Evolutionary conservation across 805 yeast genomes (phyloP).

Genomic region (Candida manassasensis): DNA sequence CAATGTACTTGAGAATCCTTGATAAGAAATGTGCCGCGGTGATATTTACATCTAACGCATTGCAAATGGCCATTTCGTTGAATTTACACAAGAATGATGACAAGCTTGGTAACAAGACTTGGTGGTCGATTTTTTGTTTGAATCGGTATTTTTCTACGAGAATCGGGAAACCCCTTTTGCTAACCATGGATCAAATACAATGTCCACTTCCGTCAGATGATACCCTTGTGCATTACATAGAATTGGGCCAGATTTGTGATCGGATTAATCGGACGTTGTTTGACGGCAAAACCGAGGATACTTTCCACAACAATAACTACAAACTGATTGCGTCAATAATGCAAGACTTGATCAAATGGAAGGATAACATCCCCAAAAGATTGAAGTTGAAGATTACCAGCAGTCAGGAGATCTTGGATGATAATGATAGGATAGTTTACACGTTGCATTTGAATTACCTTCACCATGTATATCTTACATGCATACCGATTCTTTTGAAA

Average conservation of each 20-base stretch:
- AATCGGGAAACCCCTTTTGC: conserved; percentile 22
- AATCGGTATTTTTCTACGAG: conserved; percentile 21
- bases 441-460: conserved; percentile 25
- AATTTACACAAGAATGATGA: conserved; percentile 19
- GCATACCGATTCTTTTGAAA: conserved; percentile 22
- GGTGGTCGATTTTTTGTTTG: conserved; percentile 25
- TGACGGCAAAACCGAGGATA: background rate
- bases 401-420: conserved; percentile 5
- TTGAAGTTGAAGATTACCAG: conserved; percentile 14
- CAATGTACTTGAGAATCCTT: conserved; percentile 19
- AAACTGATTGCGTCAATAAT: conserved; percentile 9
- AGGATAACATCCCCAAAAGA: conserved; percentile 14
- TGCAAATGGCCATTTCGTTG: conserved; percentile 23
- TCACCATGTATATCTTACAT: conserved; percentile 23
- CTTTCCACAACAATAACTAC: conserved; percentile 1
- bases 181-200: conserved; percentile 17
- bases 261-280: conserved; percentile 17
- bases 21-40: conserved; percentile 26
- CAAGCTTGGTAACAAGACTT: conserved; percentile 10
- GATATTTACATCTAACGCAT: conserved; percentile 18
- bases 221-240: conserved; percentile 16
- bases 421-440: conserved; percentile 16
- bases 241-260: conserved; percentile 23
- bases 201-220: conserved; percentile 5
- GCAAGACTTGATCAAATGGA: conserved; percentile 19